Evolutionary conservation across 2,329 filamentous ascomycete species (phyloP), one percentile per base, ranked within the genome.

Genomic region (Fusarium algeriense): DNA sequence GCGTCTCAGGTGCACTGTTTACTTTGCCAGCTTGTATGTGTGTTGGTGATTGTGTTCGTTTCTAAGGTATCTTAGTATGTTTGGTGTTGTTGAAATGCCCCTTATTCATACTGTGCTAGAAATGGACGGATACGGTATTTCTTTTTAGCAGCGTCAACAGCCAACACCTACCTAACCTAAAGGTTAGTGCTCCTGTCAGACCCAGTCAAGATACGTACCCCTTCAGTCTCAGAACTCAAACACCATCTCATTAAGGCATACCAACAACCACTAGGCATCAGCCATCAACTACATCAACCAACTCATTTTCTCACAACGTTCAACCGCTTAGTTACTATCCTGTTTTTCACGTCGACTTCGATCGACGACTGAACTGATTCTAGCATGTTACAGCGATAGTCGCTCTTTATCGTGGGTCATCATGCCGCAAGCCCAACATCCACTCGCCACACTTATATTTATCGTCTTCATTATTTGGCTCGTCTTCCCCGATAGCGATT

Each of bases 381-480:
- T 73, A 75, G 74, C 64, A 77, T 77, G 75, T 67, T 60, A 68
- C 60, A 60, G 64, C 59, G 67, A 69, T 76, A 76, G 70, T 53
- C 57, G 53, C 65, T 40, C 55, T 46, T 57, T 28, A 63, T 58
- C 73, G 70, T 62, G 60, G 74, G 74, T 73, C 77, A 81, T 77
- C 79, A 87, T 87, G 85, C 81, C 85, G 73, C 82, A 79, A 65
- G 78, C 81, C 59, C 85, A 84, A 74, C 84, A 86, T 59, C 79
- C 79, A 50, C 75, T 76, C 52, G 78, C 72, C 17, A 78, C 68
- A 23, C 58, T 81, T 32, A 60, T 78, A 43, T 73, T 78, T 48
- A 62, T 79, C 63, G 53, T 81, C 38, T 74, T 81, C 58, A 75
- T 86, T 80, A 72, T 83, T 62, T 83, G 81, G 81, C 72, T 82